Percentiles rank a stretch among this genome's conserved stretches.
phyloP scores from a whole-genome alignment of 768 basidiomycete species.

The Kwoniella dendrophila region DNA sequence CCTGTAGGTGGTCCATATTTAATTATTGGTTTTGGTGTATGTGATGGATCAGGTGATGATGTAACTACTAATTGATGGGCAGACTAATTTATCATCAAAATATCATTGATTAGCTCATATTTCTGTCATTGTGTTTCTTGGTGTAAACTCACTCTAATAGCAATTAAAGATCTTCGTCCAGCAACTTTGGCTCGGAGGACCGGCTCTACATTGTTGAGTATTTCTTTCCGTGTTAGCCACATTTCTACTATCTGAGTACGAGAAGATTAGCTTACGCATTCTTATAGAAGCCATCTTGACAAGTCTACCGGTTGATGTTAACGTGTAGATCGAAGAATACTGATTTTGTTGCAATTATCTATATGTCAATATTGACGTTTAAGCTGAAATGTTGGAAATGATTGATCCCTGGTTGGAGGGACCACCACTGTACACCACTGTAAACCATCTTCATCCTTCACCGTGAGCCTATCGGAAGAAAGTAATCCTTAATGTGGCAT shows the following conservation, averaged over 20 bases:
- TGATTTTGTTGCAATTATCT: too few species aligned
- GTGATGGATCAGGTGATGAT: slow-evolving; percentile 22
- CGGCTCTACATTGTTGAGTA: slow-evolving; percentile 25
- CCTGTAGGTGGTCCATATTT: slow-evolving; percentile 67
- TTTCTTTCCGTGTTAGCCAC: background rate
- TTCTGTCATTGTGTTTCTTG: background rate
- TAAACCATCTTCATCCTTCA: too few species aligned
- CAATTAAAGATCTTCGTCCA: slow-evolving; percentile 15
- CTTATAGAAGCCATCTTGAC: slow-evolving; percentile 30
- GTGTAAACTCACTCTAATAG: slow-evolving; percentile 31
- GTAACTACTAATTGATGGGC: slow-evolving; percentile 53
- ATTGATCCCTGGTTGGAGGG: slow-evolving; percentile 17
- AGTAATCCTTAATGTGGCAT: slow-evolving; percentile 28
- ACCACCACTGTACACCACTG: background rate
- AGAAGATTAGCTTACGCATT: slow-evolving; percentile 22
- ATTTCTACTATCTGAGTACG: background rate
- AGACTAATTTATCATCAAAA: slow-evolving; percentile 28
- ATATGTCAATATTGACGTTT: background rate
- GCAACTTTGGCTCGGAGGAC: slow-evolving; percentile 27
- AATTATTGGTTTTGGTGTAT: slow-evolving; percentile 62
- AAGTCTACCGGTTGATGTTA: background rate
- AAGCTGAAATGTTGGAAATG: slow-evolving; percentile 6
- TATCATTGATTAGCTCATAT: background rate
- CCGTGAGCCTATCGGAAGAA: slow-evolving; percentile 5
- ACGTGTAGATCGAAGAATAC: background rate